Evolutionary conservation across 169 alveolate genomes (phyloP).

Genomic region (Eimeria nieschulzi): DNA sequence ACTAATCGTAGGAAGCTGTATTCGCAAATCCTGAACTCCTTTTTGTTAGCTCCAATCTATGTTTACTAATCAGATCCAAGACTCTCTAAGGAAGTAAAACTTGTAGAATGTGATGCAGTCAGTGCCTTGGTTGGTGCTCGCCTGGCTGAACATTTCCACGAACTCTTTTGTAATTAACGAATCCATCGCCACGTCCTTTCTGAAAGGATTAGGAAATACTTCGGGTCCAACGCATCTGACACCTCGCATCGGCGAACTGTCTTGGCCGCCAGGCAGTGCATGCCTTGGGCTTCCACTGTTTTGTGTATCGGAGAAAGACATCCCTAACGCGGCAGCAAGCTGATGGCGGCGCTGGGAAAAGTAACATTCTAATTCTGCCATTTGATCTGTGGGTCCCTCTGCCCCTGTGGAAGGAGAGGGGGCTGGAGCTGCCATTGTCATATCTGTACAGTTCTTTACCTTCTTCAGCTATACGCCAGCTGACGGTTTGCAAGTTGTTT

Average conservation of each 20-base stretch:
- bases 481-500: too few species aligned
- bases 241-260: too few species aligned
- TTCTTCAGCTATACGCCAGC: too few species aligned
- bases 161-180: constrained; percentile 22
- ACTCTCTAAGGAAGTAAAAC: not conserved
- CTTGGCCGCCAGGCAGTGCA: too few species aligned
- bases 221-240: constrained; percentile 30
- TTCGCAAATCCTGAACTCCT: too few species aligned
- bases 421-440: not conserved
- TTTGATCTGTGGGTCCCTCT: not conserved
- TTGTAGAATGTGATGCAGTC: not conserved
- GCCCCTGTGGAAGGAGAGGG: not conserved
- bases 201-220: constrained; percentile 20
- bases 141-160: constrained; percentile 19
- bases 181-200: constrained; percentile 15
- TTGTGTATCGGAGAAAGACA: too few species aligned
- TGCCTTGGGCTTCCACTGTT: too few species aligned
- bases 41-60: too few species aligned
- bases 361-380: constrained; percentile 25
- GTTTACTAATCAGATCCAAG: too few species aligned
- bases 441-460: not conserved
- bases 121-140: not conserved
- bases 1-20: too few species aligned
- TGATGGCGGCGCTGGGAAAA: constrained; percentile 34
- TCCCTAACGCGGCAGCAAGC: constrained; percentile 3